Evolutionary conservation across 2,329 filamentous ascomycete species (phyloP), one percentile per base, ranked within the genome.

Genomic region (Fusarium zealandicum): DNA sequence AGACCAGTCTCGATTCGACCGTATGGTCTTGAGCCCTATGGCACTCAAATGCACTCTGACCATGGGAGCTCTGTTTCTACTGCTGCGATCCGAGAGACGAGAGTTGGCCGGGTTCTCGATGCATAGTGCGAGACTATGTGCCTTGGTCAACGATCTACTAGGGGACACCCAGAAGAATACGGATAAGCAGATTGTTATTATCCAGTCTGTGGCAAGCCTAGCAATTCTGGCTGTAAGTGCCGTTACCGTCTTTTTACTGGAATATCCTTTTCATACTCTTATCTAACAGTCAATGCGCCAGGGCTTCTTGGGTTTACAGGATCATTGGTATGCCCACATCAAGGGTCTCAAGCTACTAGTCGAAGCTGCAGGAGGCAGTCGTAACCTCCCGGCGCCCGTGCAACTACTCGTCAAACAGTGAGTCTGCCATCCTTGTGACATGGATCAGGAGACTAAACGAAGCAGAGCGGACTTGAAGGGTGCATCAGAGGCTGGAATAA

Each of bases 141-240:
- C 35, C 2, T 30, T 52, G n/a, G 49, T 46, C 22, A 52, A 52
- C 41, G 81, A 81, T 7, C 7, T 52, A 9, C 3, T 52, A 4
- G 43, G 30, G 1, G 40, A 52, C 9, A 6, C 33, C 16, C 2
- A 35, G 16, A 42, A 40, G 12, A 25, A 14, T 27, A 28, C 40
- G 11, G 37, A 39, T 14, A 46, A 52, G 9, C 39, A 16, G 1
- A 13, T 47, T 3, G 25, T 52, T 5, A 9, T 46, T 20, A 40
- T 52, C 5, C 49, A 52, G 25, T 52, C 41, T 6, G 44, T 52
- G 13, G 40, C 49, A 3, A 52, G 49, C 35, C 16, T 51, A 6
- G 49, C 41, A 10, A 12, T 47, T 5, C 2, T 51, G 2, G 49
- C 49, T 4, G 49, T 51, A 51, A 17, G 45, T 49, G 3, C 9